A percentile compares a stretch with the other conserved stretches of the same genome.
Conservation (phyloP, 2,329 filamentous ascomycete species). For the Aspergillus brasiliensis region DNA sequence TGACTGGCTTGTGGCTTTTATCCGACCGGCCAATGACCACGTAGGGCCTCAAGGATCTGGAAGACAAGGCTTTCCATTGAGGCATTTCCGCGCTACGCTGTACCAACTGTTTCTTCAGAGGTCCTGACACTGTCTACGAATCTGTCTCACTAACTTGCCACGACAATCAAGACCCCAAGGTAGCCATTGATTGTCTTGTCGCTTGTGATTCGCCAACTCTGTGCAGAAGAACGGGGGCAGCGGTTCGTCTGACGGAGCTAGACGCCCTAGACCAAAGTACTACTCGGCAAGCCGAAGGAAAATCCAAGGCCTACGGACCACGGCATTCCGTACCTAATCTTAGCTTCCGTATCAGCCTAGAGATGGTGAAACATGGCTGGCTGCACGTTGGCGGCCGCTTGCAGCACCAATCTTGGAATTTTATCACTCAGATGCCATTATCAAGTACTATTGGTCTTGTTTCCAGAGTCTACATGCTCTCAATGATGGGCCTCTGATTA, state of each 20-base stretch:
- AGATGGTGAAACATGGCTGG: slow-evolving; percentile 4
- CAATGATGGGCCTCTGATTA: neutral
- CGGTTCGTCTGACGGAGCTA: slow-evolving; percentile 6
- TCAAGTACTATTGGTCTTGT: neutral
- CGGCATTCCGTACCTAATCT: slow-evolving; percentile 21
- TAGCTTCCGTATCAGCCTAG: slow-evolving; percentile 1
- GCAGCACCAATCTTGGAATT: neutral
- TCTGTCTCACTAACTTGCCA: neutral
- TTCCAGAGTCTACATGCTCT: neutral
- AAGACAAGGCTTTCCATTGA: neutral
- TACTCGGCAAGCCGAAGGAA: slow-evolving; percentile 23
- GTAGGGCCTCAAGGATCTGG: neutral
- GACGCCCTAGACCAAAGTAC: neutral
- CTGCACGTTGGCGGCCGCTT: neutral
- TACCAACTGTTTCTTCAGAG: neutral
- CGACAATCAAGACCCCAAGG: neutral
- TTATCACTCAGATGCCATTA: neutral
- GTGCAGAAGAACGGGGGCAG: slow-evolving; percentile 21
- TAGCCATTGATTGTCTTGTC: neutral
- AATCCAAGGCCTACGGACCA: slow-evolving; percentile 7
- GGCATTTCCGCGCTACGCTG: neutral
- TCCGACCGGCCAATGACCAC: neutral
- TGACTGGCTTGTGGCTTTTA: neutral
- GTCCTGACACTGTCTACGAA: neutral
- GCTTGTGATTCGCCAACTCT: slow-evolving; percentile 13